Evolutionary conservation across 164 flowering plant species (phyloP), one percentile per base, ranked within the genome.

Genomic region (Magnolia changhungtana): DNA sequence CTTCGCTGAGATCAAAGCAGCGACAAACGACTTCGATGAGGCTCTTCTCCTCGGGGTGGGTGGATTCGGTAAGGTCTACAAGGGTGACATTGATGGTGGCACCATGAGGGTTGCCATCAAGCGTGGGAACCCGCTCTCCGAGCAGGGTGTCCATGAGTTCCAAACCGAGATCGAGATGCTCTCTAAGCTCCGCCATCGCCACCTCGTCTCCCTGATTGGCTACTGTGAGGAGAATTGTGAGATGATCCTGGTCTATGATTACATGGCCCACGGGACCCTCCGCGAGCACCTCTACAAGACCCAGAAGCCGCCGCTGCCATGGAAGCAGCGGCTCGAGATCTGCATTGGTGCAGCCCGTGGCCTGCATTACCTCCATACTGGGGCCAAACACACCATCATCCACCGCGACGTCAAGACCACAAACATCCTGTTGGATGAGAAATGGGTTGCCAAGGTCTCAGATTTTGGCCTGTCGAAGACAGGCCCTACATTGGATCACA

Each of bases 151-250:
- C 20, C 86, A 83, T 27, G 90, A 87, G 73, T 87, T 87, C 73
- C 86, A 75, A n/a, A 87, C 86, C 1, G 90, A 88, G 76, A 86
- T 88, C 49, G 90, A 86, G 81, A 85, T 86, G 89, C 86, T 88
- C 13, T 88, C 90, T 2, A 81, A 85, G 76, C 85, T 86, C 13
- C 83, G 90, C 5, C 90, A 86, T 65, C 75, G 74, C 11, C 86
- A 88, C 67, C 81, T 88, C 13, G 90, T 88, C 66, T 85, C 90
- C 2, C 76, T 88, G 52, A 85, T 88, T 29, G 89, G 90, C 1
- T 88, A 85, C 78, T 86, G 89, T 72, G 85, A 81, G 51, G 89
- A 86, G 19, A 67, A 83, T 31, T 67, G 72, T 18, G 88, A 86
- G 69, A 86, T 88, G 90, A 86, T 86, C 66, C 76, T 88, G 50